Percentiles rank a stretch among this genome's conserved stretches.
Conservation (phyloP, 805 yeast genomes). For the Cyberlindnera mrakii region DNA sequence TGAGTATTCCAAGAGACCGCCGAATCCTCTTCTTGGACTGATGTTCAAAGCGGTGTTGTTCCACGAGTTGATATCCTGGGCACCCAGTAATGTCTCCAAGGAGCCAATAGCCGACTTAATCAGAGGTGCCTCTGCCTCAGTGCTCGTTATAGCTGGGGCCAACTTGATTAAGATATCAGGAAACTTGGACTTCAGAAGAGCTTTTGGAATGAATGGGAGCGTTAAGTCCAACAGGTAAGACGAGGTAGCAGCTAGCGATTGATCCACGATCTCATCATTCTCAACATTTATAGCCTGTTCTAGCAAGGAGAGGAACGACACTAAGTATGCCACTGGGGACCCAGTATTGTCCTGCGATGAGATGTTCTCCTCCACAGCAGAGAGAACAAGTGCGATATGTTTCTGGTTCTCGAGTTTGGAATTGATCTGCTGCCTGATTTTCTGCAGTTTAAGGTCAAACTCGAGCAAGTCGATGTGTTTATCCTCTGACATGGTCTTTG, state of each 20-base stretch:
- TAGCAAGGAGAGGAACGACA: conserved; percentile 74
- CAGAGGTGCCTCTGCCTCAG: conserved; percentile 71
- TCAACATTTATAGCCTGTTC: conserved; percentile 58
- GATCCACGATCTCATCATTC: conserved; percentile 47
- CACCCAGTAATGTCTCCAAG: conserved; percentile 68
- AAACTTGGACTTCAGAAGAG: conserved; percentile 67
- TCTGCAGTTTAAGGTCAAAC: conserved; percentile 54
- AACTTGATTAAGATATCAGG: conserved; percentile 70
- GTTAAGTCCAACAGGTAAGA: conserved; percentile 78
- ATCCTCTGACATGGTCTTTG: conserved; percentile 1
- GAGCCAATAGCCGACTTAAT: conserved; percentile 82
- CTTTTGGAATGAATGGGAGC: conserved; percentile 65
- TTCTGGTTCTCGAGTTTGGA: conserved; percentile 88
- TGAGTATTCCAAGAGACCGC: conserved; percentile 70
- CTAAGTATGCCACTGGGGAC: conserved; percentile 76
- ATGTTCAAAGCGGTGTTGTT: conserved; percentile 40
- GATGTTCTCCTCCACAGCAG: conserved; percentile 88
- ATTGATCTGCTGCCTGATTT: conserved; percentile 62
- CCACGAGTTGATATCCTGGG: conserved; percentile 85
- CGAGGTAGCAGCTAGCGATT: conserved; percentile 63
- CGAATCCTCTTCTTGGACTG: conserved; percentile 73
- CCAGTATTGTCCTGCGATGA: conserved; percentile 35
- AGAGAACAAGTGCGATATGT: conserved; percentile 72
- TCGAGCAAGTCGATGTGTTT: conserved; percentile 21
- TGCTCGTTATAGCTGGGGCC: conserved; percentile 71